phyloP scores from a whole-genome alignment of 768 basidiomycete species.

The Lentinula sp. region DNA sequence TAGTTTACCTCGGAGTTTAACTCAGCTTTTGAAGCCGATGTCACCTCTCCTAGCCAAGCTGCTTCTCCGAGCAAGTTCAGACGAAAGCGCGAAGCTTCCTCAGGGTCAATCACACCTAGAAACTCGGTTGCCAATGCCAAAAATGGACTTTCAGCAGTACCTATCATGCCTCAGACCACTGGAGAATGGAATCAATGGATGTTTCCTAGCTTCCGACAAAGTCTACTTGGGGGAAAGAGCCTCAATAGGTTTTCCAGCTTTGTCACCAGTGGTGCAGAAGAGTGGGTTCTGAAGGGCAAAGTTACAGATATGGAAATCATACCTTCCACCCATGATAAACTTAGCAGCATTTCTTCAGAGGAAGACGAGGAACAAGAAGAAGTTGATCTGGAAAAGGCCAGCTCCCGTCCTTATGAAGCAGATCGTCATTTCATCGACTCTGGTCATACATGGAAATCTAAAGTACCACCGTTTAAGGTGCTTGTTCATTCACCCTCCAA shows the following conservation, averaged over 20 bases:
- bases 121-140: not conserved
- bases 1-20: slow-evolving; percentile 67
- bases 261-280: slow-evolving; percentile 82
- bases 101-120: slow-evolving; percentile 42
- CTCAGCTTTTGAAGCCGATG: slow-evolving; percentile 37
- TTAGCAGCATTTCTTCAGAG: slow-evolving; percentile 14
- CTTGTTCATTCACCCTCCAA: slow-evolving; percentile 81
- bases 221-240: slow-evolving; percentile 70
- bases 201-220: slow-evolving; percentile 65
- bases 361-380: slow-evolving; percentile 36
- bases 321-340: slow-evolving; percentile 13
- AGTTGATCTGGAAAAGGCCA: not conserved
- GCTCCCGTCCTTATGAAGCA: slow-evolving; percentile 34
- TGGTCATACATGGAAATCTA: slow-evolving; percentile 68
- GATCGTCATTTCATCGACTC: slow-evolving; percentile 68
- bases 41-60: slow-evolving; percentile 19
- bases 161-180: slow-evolving; percentile 59
- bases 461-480: slow-evolving; percentile 66
- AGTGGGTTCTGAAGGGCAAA: slow-evolving; percentile 70
- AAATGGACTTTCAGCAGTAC: slow-evolving; percentile 9
- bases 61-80: not conserved
- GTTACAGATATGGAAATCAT: slow-evolving; percentile 23
- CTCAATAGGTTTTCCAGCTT: slow-evolving; percentile 84
- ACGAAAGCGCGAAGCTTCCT: slow-evolving; percentile 30
- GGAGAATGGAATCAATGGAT: slow-evolving; percentile 49